Percentiles rank a stretch among this genome's conserved stretches.
Evolutionary conservation across 2,329 filamentous ascomycete species (phyloP).

Genomic region (Blastomyces silverae): DNA sequence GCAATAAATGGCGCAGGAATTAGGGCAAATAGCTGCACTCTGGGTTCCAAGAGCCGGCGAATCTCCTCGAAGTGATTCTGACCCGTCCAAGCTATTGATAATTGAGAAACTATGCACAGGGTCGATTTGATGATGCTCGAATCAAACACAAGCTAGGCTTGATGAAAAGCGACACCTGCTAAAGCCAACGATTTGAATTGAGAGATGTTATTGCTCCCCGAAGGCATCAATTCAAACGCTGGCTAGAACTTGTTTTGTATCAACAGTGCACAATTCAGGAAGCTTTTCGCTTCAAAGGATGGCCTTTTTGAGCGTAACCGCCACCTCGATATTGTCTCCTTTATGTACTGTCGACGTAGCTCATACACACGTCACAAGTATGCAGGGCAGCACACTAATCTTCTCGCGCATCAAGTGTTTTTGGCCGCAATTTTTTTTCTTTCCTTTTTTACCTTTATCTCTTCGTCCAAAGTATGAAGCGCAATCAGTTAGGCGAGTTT

Average conservation of each 20-base stretch:
- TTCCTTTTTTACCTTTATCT: background rate
- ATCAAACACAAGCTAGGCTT: background rate
- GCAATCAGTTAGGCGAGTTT: background rate
- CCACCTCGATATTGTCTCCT: background rate
- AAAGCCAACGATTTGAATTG: background rate
- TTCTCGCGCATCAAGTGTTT: background rate
- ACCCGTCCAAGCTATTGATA: background rate
- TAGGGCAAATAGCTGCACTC: background rate
- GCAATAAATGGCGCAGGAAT: background rate
- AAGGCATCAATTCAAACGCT: background rate
- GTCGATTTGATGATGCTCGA: background rate
- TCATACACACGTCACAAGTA: background rate
- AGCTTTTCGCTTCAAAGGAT: background rate
- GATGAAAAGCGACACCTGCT: background rate
- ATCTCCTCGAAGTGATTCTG: background rate
- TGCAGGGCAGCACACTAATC: background rate
- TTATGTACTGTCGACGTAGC: background rate
- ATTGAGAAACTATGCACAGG: background rate
- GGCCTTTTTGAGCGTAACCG: background rate
- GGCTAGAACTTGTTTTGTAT: background rate
- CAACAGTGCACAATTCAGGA: background rate
- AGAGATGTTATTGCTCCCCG: background rate
- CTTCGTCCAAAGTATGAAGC: background rate
- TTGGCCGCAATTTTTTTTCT: background rate
- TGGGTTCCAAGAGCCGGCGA: background rate